phyloP scores from a whole-genome alignment of 139 green algal genomes.

The Coelastrella sp. region DNA sequence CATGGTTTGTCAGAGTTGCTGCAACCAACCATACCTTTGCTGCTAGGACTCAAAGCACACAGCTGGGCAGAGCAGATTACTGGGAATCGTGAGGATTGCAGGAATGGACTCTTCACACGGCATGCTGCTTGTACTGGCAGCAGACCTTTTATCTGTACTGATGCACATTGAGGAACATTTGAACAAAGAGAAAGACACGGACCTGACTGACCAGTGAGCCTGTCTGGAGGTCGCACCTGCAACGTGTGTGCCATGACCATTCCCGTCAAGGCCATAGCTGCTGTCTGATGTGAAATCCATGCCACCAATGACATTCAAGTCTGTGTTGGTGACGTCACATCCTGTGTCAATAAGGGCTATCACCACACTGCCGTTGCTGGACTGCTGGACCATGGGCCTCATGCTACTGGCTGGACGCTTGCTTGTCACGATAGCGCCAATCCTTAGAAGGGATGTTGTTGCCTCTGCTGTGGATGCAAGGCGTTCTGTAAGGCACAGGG shows the following conservation, averaged over 20 bases:
- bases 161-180: too few relatives aligned
- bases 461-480: conserved; percentile 11
- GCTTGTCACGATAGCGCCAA: background rate
- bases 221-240: conserved; percentile 1
- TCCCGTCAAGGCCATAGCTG: conserved; percentile 42
- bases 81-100: background rate
- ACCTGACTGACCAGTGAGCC: too few relatives aligned
- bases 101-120: too few relatives aligned
- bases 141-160: too few relatives aligned
- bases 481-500: background rate
- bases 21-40: background rate
- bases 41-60: background rate
- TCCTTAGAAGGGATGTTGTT: conserved; percentile 11
- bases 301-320: conserved; percentile 29
- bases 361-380: conserved; percentile 8
- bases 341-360: conserved; percentile 41
- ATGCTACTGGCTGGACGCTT: background rate
- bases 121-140: background rate
- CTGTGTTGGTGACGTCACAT: conserved; percentile 31
- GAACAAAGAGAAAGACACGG: too few relatives aligned
- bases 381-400: conserved; percentile 5
- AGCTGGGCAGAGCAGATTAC: too few relatives aligned
- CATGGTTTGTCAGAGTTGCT: background rate
- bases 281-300: conserved; percentile 41
- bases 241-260: conserved; percentile 40